Evolutionary conservation across 257 asterid genomes (phyloP).

Genomic region (Nicotiana sylvestris): DNA sequence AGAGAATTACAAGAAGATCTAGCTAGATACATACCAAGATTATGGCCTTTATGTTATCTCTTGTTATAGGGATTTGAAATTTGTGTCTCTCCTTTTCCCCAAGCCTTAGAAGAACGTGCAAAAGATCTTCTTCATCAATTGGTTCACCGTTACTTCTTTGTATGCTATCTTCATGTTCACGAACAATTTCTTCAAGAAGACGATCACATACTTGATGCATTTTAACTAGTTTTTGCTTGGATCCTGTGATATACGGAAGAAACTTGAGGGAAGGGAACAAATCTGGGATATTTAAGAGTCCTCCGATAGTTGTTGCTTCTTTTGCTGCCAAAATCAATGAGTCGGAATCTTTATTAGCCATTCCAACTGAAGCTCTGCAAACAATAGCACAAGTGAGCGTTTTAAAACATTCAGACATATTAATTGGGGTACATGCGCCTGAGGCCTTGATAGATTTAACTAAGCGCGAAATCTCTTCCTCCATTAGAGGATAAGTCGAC

Average conservation of each 20-base stretch:
- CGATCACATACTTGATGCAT: constrained; percentile 19
- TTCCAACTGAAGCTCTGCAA: constrained; percentile 33
- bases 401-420: constrained; percentile 17
- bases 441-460: constrained; percentile 1
- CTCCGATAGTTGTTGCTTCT: constrained; percentile 11
- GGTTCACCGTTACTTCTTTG: not conserved
- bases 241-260: constrained; percentile 13
- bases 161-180: not conserved
- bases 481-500: constrained; percentile 20
- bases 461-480: constrained; percentile 17
- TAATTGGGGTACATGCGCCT: not conserved
- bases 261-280: constrained; percentile 30
- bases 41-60: not conserved
- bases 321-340: constrained; percentile 10
- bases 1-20: too few relatives aligned
- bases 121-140: not conserved
- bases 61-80: not conserved
- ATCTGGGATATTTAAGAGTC: constrained; percentile 18
- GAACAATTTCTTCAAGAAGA: constrained; percentile 24
- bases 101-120: not conserved
- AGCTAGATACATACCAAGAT: not conserved
- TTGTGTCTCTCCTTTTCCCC: not conserved
- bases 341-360: constrained; percentile 12
- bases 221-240: constrained; percentile 6
- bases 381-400: constrained; percentile 5